phyloP scores from a whole-genome alignment of 108 stramenopile genomes.

The Cylindrotheca fusiformis region DNA sequence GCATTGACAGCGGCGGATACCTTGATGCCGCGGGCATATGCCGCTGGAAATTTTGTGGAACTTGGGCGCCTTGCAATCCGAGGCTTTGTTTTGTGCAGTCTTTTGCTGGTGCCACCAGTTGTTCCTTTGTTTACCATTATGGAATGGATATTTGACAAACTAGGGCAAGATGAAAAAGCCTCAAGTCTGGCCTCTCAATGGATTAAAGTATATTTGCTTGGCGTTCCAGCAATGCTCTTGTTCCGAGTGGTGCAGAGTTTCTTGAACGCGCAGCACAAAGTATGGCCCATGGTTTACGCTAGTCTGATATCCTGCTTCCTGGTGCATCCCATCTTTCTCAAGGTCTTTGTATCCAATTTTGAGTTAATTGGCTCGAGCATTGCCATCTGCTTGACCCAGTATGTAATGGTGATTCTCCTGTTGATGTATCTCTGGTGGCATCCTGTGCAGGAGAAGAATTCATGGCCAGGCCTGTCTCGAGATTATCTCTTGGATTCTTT shows the following conservation, averaged over 20 bases:
- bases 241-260: constrained; percentile 45
- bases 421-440: constrained; percentile 19
- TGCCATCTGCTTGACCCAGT: constrained; percentile 45
- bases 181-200: constrained; percentile 33
- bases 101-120: constrained; percentile 30
- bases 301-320: constrained; percentile 23
- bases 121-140: constrained; percentile 23
- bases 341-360: constrained; percentile 18
- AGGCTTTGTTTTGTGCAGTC: constrained; percentile 23
- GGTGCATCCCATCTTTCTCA: constrained; percentile 40
- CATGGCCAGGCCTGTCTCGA: constrained; percentile 31
- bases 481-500: constrained; percentile 12
- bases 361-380: constrained; percentile 37
- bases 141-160: constrained; percentile 26
- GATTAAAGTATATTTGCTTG: constrained; percentile 41
- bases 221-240: constrained; percentile 38
- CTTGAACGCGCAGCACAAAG: constrained; percentile 36
- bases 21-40: constrained; percentile 46
- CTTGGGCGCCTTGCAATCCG: constrained; percentile 44
- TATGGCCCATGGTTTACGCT: constrained; percentile 32
- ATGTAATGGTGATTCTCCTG: constrained; percentile 19
- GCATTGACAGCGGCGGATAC: constrained; percentile 45
- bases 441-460: constrained; percentile 22
- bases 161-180: constrained; percentile 45
- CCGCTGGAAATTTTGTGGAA: constrained; percentile 26